Evolutionary conservation across 768 basidiomycete species (phyloP), one percentile per base, ranked within the genome.

Genomic region (Cyathus striatus): DNA sequence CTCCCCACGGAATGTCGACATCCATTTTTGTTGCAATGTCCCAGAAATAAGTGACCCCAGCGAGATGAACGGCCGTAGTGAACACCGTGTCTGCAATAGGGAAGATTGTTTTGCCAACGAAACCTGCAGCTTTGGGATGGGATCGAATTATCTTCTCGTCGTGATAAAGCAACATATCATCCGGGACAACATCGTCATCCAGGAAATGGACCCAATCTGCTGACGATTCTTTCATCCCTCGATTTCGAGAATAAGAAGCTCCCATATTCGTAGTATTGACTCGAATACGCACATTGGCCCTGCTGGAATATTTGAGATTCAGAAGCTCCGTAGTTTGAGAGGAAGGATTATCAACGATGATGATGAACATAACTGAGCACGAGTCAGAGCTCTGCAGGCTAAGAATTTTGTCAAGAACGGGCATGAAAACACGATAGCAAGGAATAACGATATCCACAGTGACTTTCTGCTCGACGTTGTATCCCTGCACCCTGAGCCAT

Each of bases 31-130:
- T 50, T 1, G 80, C 74, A 38, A 82, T 78, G 50, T 80, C 71
- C 78, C 79, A 83, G 52, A 80, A 82, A 49, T 72, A 76, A 1
- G 76, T 76, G 3, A 78, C 74, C 1, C 78, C 78, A 1, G 76
- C 68, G 3, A 81, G 61, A 46, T 79, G 77, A 4, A 75, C 62
- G 0, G 79, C 79, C 1, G 74, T 60, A 2, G 69, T 80, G 59
- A 75, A 80, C 7, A 81, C 50, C 2, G 57, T 66, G 17, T 66
- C 44, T 0, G 79, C 74, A 5, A 49, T 45, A 3, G 79, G 79
- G 47, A 83, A 80, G 13, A 56, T 48, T 1, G 69, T 57, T 43
- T 62, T 73, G n/a, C 78, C 75, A 2, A 81, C 66, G 53, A 81
- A 78, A 0, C 79, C 76, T 3, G 70, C 72, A 1, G 76, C 75